Base-by-base conservation (phyloP, 305 asterid genomes). In the Fraxinus baroniana region DNA sequence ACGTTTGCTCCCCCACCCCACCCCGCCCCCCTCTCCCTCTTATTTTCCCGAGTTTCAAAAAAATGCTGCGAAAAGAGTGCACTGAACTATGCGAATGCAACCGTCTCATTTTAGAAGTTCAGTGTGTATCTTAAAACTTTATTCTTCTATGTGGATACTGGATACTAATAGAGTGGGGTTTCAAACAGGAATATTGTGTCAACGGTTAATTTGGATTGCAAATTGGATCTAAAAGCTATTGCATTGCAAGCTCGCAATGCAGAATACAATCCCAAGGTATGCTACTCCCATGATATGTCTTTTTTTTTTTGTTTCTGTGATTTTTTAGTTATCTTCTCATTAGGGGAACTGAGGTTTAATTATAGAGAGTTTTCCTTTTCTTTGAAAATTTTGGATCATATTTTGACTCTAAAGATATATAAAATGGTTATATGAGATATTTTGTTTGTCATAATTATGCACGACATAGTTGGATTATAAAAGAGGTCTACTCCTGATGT, bases 191-290 rank as follows among this genome's bases (percentile, higher is more conserved):
- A 93, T 82, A 93, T 93, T 79, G 97, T 92, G 30, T 91, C 97
- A 41, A 92, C 97, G 0, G 97, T 92, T 81, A 92, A 92, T 83
- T 81, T 92, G 93, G 94, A 91, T 83, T 91, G 95, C 90, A 93
- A 93, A 81, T 86, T 93, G 91, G 97, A 90, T 84, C 94, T 93
- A 39, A 93, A 93, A 88, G 90, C 94, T 36, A 93, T 93, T 83
- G 97, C 97, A 32, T 81, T 93, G 85, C 97, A 93, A 82, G 97
- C 95, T 79, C 92, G 97, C 55, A 93, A 93, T 88, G 97, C 97
- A 32, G 95, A 93, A 82, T 93, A 93, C 82, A 93, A 93, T 83
- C 97, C 95, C 24, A 93, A 93, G 94, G 97, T 90, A 84, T 79
- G 80, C 20, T 75, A 15, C 46, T 36, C 1, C 17, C 33, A 30